Percentiles rank a stretch among this genome's conserved stretches.
Conservation (phyloP, 192 early-diverging fungal genomes). For the Coemansia sp. region DNA sequence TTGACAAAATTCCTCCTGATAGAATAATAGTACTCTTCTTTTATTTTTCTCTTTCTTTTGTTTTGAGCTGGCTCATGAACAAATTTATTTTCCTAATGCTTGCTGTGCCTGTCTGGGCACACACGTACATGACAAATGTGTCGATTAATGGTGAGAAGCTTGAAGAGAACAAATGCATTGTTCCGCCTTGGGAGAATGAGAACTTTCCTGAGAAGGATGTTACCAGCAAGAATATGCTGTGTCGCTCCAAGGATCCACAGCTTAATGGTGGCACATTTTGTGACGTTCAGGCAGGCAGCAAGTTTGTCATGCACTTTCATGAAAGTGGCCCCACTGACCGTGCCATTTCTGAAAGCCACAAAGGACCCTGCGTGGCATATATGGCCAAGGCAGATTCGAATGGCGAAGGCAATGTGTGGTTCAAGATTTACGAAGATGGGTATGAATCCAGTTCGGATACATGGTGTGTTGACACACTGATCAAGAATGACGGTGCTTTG, state of each 20-base stretch:
- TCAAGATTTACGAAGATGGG: constrained; percentile 35
- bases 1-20: too few species aligned
- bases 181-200: neutral
- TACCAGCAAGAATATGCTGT: constrained; percentile 11
- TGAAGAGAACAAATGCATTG: neutral
- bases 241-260: constrained; percentile 10
- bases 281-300: constrained; percentile 20
- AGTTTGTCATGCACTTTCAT: constrained; percentile 17
- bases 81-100: too few species aligned
- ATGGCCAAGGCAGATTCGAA: constrained; percentile 17
- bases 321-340: neutral
- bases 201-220: constrained; percentile 31
- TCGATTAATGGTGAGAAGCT: neutral
- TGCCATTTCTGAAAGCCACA: constrained; percentile 7
- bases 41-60: too few species aligned
- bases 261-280: constrained; percentile 1
- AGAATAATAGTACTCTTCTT: too few species aligned
- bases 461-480: constrained; percentile 32
- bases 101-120: neutral
- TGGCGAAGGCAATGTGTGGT: constrained; percentile 25
- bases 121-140: constrained; percentile 1
- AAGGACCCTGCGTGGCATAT: constrained; percentile 26
- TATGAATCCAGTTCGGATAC: constrained; percentile 15
- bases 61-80: too few species aligned
- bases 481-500: constrained; percentile 19